phyloP scores from a whole-genome alignment of 2,329 filamentous ascomycete genomes.

The Pseudogymnoascus sp. region DNA sequence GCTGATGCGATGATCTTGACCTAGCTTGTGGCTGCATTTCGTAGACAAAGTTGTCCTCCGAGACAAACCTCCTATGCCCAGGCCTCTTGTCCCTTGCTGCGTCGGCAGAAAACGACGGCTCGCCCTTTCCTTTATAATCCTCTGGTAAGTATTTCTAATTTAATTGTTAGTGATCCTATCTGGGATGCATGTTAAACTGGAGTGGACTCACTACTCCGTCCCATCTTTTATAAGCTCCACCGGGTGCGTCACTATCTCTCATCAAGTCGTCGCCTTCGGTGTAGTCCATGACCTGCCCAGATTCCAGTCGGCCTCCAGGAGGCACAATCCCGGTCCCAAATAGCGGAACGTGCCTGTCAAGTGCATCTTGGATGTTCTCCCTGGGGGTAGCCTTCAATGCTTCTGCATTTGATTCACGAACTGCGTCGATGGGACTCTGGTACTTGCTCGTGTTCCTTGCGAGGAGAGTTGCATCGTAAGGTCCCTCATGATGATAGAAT shows the following conservation, averaged over 20 bases:
- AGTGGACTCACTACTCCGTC: slow-evolving; percentile 57
- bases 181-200: neutral
- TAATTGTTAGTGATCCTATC: slow-evolving; percentile 20
- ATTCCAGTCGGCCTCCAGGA: slow-evolving; percentile 57
- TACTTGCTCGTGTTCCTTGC: slow-evolving; percentile 59
- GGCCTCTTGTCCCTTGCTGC: slow-evolving; percentile 46
- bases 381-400: slow-evolving; percentile 72
- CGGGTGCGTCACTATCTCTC: slow-evolving; percentile 57
- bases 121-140: slow-evolving; percentile 76
- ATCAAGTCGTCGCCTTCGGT: slow-evolving; percentile 82
- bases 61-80: slow-evolving; percentile 21
- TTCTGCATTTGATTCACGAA: slow-evolving; percentile 63
- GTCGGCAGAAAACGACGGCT: slow-evolving; percentile 66
- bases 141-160: slow-evolving; percentile 59
- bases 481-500: slow-evolving; percentile 80
- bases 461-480: slow-evolving; percentile 74
- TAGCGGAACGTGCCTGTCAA: slow-evolving; percentile 66
- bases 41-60: slow-evolving; percentile 31
- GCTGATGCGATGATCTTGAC: slow-evolving; percentile 29
- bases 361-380: slow-evolving; percentile 67
- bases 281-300: slow-evolving; percentile 67
- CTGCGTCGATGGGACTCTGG: slow-evolving; percentile 67
- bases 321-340: slow-evolving; percentile 74
- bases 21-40: slow-evolving; percentile 40
- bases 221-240: slow-evolving; percentile 72